Evolutionary conservation across 148 eudicot genomes (phyloP), one percentile per base, ranked within the genome.

Genomic region (Camellia sinensis): DNA sequence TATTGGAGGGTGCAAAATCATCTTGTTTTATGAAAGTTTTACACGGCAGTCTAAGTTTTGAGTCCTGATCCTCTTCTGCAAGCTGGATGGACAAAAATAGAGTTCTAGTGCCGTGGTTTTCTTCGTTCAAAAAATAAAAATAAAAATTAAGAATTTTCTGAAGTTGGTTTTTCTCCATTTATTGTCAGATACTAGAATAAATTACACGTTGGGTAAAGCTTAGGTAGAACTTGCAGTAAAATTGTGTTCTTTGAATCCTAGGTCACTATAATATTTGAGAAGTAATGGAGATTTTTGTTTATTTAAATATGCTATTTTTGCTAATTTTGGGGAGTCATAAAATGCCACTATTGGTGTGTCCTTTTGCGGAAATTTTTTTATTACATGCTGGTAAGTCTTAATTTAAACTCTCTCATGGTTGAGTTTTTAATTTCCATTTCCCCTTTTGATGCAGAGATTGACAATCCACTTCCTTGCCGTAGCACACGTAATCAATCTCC

Each of bases 381-480:
- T 29, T 22, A 4, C 7, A 52, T 56, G 64, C 59, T 56, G 67
- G 22, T 9, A 64, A 19, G 67, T 22, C 22, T 18, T 5, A 56
- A 7, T 21, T 53, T 22, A 3, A 29, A 22, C 29, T 50, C 62
- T 9, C 77, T 52, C 41, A 2, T 64, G 22, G 21, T 45, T 21
- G 67, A 74, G 12, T 21, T 63, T 40, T 67, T 45, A 29, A 22
- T 62, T n/a, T 82, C 18, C 11, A 12, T 76, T 82, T 74, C 74
- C 52, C 72, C 66, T 64, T 76, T 61, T 82, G 81, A 67, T 85
- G 87, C 94, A 93, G 97, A 79, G 78, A 82, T 78, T 73, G 95
- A 92, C 63, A 93, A 87, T 76, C 92, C 87, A 71, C 87, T 89
- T 84, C 86, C 87, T 65, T 93, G 97, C 79, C 86, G 87, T 59